phyloP scores from a whole-genome alignment of 2,329 filamentous ascomycete species.

The Cercospora berteroae region DNA sequence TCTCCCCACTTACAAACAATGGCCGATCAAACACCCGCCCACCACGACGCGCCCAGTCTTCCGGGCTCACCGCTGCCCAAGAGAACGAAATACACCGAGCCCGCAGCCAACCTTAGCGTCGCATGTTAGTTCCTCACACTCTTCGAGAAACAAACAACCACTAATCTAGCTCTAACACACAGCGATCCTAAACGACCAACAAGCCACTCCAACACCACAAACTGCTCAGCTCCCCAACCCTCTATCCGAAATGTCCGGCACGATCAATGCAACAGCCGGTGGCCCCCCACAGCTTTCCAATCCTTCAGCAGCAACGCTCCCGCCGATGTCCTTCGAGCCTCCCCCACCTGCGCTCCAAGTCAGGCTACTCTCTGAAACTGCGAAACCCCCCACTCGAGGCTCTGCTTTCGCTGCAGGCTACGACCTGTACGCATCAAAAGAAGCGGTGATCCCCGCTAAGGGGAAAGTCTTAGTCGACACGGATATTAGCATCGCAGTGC shows the following conservation, averaged over 20 bases:
- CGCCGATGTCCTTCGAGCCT: slow-evolving; percentile 36
- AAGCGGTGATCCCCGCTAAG: slow-evolving; percentile 72
- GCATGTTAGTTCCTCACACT: slow-evolving; percentile 31
- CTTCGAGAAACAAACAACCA: background rate
- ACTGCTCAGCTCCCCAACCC: slow-evolving; percentile 28
- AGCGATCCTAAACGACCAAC: slow-evolving; percentile 40
- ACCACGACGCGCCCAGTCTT: slow-evolving; percentile 55
- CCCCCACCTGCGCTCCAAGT: slow-evolving; percentile 68
- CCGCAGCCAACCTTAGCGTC: slow-evolving; percentile 39
- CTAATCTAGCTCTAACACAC: background rate
- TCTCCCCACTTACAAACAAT: slow-evolving; percentile 23
- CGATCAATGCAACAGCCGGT: slow-evolving; percentile 19
- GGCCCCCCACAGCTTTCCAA: slow-evolving; percentile 13
- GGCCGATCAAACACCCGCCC: slow-evolving; percentile 36
- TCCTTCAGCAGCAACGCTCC: slow-evolving; percentile 27
- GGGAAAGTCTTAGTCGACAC: slow-evolving; percentile 88
- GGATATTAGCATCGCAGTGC: slow-evolving; percentile 86
- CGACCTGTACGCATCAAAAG: slow-evolving; percentile 76
- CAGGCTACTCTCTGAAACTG: slow-evolving; percentile 80
- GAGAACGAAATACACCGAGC: slow-evolving; percentile 66
- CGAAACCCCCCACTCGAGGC: slow-evolving; percentile 80
- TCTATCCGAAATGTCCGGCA: slow-evolving; percentile 26
- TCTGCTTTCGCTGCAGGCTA: slow-evolving; percentile 90
- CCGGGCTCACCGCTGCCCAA: slow-evolving; percentile 76
- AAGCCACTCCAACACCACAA: slow-evolving; percentile 37